Percentiles rank a stretch among this genome's conserved stretches.
These are phyloP conservation scores for Auriscalpium vulgare DNA, from an alignment of 768 basidiomycete genomes.

Conservation along the genomic window DNA sequence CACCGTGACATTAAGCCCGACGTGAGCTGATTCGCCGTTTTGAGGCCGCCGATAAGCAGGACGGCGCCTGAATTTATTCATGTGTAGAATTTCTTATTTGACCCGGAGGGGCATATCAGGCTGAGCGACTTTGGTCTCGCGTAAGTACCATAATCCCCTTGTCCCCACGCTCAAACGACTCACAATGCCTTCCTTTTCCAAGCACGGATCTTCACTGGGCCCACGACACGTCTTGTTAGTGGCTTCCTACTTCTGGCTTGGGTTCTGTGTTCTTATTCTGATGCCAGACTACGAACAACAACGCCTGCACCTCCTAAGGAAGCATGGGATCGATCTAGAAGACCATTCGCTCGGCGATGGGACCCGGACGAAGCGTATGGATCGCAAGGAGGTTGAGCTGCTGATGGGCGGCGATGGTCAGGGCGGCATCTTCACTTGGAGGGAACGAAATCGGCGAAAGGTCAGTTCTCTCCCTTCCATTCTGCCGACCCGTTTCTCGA, in stretches of 20 bases:
- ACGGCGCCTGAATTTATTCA: not conserved
- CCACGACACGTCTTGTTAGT: constrained; percentile 84
- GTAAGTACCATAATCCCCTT: constrained; percentile 39
- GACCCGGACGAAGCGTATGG: constrained; percentile 69
- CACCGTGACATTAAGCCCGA: constrained; percentile 98
- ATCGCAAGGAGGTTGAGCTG: constrained; percentile 73
- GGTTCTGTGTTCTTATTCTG: constrained; percentile 11
- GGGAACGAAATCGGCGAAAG: constrained; percentile 89
- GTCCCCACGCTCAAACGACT: not conserved
- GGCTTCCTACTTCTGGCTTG: constrained; percentile 7
- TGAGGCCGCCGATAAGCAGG: not conserved
- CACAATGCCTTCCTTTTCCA: constrained; percentile 10
- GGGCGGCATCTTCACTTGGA: constrained; percentile 87
- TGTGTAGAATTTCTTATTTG: constrained; percentile 88
- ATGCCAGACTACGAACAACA: constrained; percentile 87
- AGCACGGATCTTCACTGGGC: constrained; percentile 95
- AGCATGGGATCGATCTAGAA: constrained; percentile 93
- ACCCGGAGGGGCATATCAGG: constrained; percentile 87
- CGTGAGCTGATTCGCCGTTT: constrained; percentile 34
- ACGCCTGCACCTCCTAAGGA: constrained; percentile 76
- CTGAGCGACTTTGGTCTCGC: constrained; percentile 95
- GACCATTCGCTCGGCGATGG: constrained; percentile 64
- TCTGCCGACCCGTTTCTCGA: constrained; percentile 13
- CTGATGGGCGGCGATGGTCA: constrained; percentile 79
- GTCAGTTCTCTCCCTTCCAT: constrained; percentile 37